Conservation (phyloP, 2,329 filamentous ascomycete species). For the Blastomyces silverae region DNA sequence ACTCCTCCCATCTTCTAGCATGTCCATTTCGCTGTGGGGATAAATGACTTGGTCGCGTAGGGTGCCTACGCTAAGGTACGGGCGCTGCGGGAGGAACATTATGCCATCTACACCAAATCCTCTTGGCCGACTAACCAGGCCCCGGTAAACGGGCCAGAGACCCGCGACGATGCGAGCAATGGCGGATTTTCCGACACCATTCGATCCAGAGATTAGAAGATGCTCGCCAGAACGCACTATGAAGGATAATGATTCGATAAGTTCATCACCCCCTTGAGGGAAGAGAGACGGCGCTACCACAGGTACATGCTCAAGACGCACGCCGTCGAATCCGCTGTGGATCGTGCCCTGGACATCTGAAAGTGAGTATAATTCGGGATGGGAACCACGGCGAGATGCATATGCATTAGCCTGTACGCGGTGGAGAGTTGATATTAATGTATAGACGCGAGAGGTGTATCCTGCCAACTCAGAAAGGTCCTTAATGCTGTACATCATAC, state of each 20-base stretch:
- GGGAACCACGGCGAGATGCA: constrained; percentile 57
- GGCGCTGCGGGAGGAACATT: constrained; percentile 95
- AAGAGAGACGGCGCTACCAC: constrained; percentile 82
- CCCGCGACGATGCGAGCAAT: constrained; percentile 83
- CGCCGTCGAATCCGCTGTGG: constrained; percentile 90
- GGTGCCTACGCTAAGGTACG: constrained; percentile 86
- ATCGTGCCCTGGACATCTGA: constrained; percentile 89
- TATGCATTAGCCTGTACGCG: constrained; percentile 89
- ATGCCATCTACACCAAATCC: constrained; percentile 77
- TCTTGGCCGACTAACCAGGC: constrained; percentile 81
- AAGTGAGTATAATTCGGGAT: constrained; percentile 77
- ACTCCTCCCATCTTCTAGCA: constrained; percentile 70
- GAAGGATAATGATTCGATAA: constrained; percentile 81
- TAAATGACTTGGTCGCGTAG: constrained; percentile 97
- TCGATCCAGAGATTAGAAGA: constrained; percentile 86
- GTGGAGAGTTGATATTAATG: constrained; percentile 87
- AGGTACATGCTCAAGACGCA: constrained; percentile 87
- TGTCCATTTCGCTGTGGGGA: constrained; percentile 88
- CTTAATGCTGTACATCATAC: constrained; percentile 99
- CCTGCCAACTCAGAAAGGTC: constrained; percentile 92
- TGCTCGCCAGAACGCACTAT: constrained; percentile 88
- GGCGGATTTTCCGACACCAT: constrained; percentile 88
- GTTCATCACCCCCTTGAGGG: constrained; percentile 83
- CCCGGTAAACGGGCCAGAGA: constrained; percentile 92
- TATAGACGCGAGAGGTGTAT: constrained; percentile 93